These are phyloP conservation scores for Auricularia heimuer DNA, from an alignment of 768 basidiomycete species.

Conservation along the genomic window DNA sequence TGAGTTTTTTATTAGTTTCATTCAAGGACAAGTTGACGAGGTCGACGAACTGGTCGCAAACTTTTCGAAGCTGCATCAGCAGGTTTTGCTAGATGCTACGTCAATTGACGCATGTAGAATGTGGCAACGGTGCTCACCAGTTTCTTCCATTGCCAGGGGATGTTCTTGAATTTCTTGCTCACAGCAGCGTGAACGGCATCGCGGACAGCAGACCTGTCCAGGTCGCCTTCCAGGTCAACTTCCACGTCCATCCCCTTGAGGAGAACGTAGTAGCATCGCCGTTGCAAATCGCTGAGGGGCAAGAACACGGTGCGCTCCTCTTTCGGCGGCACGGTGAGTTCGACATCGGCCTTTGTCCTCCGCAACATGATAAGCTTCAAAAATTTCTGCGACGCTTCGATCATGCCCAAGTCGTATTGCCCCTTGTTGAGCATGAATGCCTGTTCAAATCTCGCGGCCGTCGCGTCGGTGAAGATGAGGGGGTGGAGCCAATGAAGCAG, in stretches of 20 bases:
- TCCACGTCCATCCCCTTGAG: background rate
- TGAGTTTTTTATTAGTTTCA: slow-evolving; percentile 5
- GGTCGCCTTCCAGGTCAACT: background rate
- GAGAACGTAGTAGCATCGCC: background rate
- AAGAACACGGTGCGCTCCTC: slow-evolving; percentile 49
- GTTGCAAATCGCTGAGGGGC: slow-evolving; percentile 13
- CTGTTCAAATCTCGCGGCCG: slow-evolving; percentile 39
- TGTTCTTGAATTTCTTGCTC: background rate
- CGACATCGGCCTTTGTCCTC: slow-evolving; percentile 45
- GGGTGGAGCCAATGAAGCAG: slow-evolving; percentile 35
- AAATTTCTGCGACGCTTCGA: slow-evolving; percentile 39
- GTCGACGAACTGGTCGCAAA: slow-evolving; percentile 49
- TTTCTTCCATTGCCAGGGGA: background rate
- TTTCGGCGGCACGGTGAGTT: slow-evolving; percentile 41
- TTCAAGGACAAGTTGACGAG: background rate
- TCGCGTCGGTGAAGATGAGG: slow-evolving; percentile 36
- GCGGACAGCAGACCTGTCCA: background rate
- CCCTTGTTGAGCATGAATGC: slow-evolving; percentile 48
- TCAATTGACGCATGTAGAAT: background rate
- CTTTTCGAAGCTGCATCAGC: slow-evolving; percentile 59
- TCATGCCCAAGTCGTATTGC: slow-evolving; percentile 38
- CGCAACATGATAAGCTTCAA: slow-evolving; percentile 48
- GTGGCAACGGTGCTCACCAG: background rate
- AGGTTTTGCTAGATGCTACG: slow-evolving; percentile 28
- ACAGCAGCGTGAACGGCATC: background rate